Percentiles rank a stretch among this genome's conserved stretches.
Conservation (phyloP, 495 filamentous ascomycete genomes). For the Jackrogersella multiformis region DNA sequence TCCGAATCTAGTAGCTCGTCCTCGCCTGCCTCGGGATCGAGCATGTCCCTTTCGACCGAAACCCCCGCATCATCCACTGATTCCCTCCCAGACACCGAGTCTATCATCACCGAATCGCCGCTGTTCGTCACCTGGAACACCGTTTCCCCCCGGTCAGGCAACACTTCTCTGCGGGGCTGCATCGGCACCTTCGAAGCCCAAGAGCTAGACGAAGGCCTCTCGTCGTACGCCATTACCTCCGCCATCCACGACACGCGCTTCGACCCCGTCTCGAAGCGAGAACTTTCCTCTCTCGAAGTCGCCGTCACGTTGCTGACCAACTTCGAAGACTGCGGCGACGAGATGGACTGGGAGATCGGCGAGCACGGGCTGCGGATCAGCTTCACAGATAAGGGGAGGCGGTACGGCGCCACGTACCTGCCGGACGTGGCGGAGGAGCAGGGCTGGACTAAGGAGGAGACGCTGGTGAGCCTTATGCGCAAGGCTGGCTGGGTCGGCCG, state of each 20-base stretch:
- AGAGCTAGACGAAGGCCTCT: slow-evolving; percentile 74
- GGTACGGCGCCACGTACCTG: slow-evolving; percentile 86
- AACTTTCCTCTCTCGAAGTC: slow-evolving; percentile 74
- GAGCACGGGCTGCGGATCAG: slow-evolving; percentile 83
- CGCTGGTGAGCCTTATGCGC: slow-evolving; percentile 86
- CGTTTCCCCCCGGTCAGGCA: slow-evolving; percentile 62
- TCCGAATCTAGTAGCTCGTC: slow-evolving; percentile 47
- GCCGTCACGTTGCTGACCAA: slow-evolving; percentile 78
- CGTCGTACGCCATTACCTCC: slow-evolving; percentile 85
- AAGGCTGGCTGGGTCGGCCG: slow-evolving; percentile 87
- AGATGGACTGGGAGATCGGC: slow-evolving; percentile 88
- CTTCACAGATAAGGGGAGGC: slow-evolving; percentile 71
- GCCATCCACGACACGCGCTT: slow-evolving; percentile 91
- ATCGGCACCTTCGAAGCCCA: slow-evolving; percentile 94
- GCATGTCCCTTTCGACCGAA: slow-evolving; percentile 45
- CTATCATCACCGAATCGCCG: slow-evolving; percentile 61
- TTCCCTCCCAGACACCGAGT: slow-evolving; percentile 31
- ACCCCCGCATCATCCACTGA: slow-evolving; percentile 42
- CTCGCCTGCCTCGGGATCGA: slow-evolving; percentile 43
- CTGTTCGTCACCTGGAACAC: slow-evolving; percentile 98
- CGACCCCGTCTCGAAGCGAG: slow-evolving; percentile 70
- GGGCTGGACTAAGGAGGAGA: slow-evolving; percentile 95
- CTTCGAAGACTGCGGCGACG: slow-evolving; percentile 74
- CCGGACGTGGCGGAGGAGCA: slow-evolving; percentile 93
- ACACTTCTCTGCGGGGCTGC: slow-evolving; percentile 83